Evolutionary conservation across 257 asterid genomes (phyloP).

Genomic region (Solanum virginianum): DNA sequence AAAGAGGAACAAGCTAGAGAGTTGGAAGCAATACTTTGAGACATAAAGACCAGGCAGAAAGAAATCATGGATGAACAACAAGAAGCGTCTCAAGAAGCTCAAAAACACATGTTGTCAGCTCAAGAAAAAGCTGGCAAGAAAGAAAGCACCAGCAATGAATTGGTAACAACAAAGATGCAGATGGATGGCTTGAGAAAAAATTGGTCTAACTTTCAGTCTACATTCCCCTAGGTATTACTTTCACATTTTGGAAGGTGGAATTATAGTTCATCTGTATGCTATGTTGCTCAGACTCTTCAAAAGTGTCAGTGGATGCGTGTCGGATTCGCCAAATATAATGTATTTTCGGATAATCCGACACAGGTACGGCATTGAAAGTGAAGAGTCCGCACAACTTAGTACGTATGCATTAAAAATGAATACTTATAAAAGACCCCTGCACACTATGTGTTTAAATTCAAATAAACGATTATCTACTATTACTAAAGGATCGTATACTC

Average conservation of each 20-base stretch:
- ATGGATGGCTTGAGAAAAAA: not conserved
- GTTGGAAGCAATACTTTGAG: not conserved
- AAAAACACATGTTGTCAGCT: not conserved
- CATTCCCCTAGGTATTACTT: not conserved
- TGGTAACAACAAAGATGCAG: not conserved
- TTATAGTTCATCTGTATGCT: not conserved
- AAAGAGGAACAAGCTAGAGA: not conserved
- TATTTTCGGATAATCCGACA: no score
- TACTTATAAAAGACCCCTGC: no score
- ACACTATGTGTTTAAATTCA: no score
- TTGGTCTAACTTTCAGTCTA: not conserved
- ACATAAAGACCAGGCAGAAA: not conserved
- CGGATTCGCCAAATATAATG: no score
- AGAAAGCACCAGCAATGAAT: not conserved
- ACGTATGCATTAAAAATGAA: no score
- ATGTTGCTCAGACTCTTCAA: no score
- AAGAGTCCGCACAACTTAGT: no score
- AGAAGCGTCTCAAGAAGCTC: not conserved
- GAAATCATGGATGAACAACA: not conserved
- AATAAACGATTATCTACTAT: no score
- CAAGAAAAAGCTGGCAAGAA: not conserved
- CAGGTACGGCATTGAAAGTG: no score
- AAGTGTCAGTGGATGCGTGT: no score
- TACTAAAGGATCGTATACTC: no score
- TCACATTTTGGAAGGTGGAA: not conserved